Base-by-base conservation (phyloP, 176 grass and related monocot species). In the Eragrostis nindensis region DNA sequence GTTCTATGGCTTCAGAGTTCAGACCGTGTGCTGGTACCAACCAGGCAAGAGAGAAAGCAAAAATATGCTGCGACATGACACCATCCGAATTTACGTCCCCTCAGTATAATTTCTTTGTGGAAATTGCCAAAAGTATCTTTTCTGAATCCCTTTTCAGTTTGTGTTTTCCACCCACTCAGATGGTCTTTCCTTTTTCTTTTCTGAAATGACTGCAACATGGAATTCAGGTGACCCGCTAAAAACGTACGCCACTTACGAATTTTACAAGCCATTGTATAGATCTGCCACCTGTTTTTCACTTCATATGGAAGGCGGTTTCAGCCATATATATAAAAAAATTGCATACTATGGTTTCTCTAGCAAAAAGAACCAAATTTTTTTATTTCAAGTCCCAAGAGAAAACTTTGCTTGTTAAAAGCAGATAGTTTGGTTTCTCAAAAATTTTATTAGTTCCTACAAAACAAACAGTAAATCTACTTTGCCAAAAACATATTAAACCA, bases 161-260 rank as follows among this genome's bases (percentile, higher is more conserved):
- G 48, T 24, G 32, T 36, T 30, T 30, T 47, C 10, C 43, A 30
- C 63, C 70, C 49, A 68, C 24, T 21, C 38, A 11, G 8, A 49
- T 38, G 26, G 27, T 21, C 45, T 57, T 57, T n/a, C n/a, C n/a
- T n/a, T n/a, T n/a, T n/a, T 68, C 50, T 12, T 60, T 24, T 13
- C 2, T 36, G 81, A 68, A 75, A 75, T 68, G 71, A 68, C 62
- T 26, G 24, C 38, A 61, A 83, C 61, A 67, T 44, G 36, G 46
- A 52, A 65, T 55, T 55, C 32, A 30, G 50, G 12, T n/a, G 32
- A 6, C 36, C 22, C 32, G 16, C 5, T 9, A 11, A 8, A 55
- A 63, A 66, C 16, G 3, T 52, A 50, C 12, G 27, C 3, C 30
- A 42, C 29, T 41, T 49, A 8, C 29, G 25, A 50, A 50, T 52